Evolutionary conservation across 1,284 basidiomycete species (phyloP).

Genomic region (Ceratobasidium sp.): DNA sequence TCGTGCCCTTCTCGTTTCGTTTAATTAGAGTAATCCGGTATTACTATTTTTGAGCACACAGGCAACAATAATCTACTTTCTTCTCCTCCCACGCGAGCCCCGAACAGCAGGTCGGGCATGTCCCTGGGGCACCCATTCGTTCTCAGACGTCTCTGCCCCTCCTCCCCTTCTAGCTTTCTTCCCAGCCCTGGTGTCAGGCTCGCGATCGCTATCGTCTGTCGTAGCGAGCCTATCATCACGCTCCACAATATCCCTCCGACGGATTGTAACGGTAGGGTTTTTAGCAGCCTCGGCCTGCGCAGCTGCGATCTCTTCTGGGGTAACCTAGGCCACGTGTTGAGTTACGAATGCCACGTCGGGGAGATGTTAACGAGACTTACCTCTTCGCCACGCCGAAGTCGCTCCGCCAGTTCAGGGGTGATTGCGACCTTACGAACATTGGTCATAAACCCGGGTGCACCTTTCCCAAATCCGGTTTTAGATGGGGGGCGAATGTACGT

Average conservation of each 20-base stretch:
- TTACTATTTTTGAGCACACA: constrained; percentile 1
- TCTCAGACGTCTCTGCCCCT: constrained; percentile 21
- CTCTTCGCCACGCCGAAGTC: constrained; percentile 42
- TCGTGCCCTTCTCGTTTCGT: neutral
- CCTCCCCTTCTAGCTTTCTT: too few species aligned
- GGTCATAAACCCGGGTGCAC: constrained; percentile 46
- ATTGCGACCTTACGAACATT: constrained; percentile 40
- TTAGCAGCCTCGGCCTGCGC: constrained; percentile 27
- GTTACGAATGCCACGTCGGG: neutral
- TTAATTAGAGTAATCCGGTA: neutral
- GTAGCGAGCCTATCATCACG: constrained; percentile 25
- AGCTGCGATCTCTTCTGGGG: constrained; percentile 46
- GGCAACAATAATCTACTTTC: constrained; percentile 9
- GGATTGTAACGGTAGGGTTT: constrained; percentile 21
- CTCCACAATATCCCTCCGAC: constrained; percentile 35
- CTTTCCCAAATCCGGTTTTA: constrained; percentile 46
- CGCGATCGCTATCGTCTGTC: constrained; percentile 24
- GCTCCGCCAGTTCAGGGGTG: constrained; percentile 45
- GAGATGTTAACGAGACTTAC: constrained; percentile 5
- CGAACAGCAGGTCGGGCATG: constrained; percentile 28
- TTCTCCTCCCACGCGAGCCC: constrained; percentile 18
- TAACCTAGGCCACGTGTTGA: constrained; percentile 7
- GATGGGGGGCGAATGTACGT: constrained; percentile 45
- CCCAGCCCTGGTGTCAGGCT: constrained; percentile 24
- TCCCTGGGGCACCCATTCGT: constrained; percentile 44